Evolutionary conservation across 2,329 filamentous ascomycete genomes (phyloP).

Genomic region (Phoma herbarum): DNA sequence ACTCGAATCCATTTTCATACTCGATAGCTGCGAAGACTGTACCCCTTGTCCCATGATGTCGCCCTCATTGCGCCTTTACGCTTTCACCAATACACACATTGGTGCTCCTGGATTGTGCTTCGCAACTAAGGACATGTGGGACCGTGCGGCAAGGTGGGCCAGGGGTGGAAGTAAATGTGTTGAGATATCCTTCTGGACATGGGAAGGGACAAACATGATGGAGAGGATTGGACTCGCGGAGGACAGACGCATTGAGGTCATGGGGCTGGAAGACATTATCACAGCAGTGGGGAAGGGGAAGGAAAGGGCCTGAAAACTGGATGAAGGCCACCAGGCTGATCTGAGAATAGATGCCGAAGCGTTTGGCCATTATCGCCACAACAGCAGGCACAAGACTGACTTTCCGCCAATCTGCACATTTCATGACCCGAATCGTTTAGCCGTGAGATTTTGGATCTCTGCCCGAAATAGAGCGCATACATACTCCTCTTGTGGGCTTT

Average conservation of each 20-base stretch:
- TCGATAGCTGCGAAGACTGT: background rate
- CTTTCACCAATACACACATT: background rate
- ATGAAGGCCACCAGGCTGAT: background rate
- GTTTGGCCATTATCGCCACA: background rate
- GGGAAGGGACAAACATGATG: background rate
- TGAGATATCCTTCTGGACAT: background rate
- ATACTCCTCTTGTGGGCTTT: too few species aligned
- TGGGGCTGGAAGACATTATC: background rate
- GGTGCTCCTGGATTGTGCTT: background rate
- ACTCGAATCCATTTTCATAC: background rate
- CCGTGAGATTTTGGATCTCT: too few species aligned
- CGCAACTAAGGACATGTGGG: background rate
- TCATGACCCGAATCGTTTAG: too few species aligned
- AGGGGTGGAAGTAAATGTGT: background rate
- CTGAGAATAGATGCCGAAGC: background rate
- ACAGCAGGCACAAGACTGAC: background rate
- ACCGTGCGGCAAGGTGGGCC: background rate
- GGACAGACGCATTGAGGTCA: background rate
- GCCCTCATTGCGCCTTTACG: background rate
- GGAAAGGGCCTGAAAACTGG: background rate
- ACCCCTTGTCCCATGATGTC: background rate
- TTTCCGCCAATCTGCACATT: background rate
- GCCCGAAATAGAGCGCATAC: too few species aligned
- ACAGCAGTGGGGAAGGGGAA: background rate
- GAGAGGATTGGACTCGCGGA: background rate